These are phyloP conservation scores for Coemansia sp. DNA, from an alignment of 192 early-diverging fungal species.

Conservation along the genomic window DNA sequence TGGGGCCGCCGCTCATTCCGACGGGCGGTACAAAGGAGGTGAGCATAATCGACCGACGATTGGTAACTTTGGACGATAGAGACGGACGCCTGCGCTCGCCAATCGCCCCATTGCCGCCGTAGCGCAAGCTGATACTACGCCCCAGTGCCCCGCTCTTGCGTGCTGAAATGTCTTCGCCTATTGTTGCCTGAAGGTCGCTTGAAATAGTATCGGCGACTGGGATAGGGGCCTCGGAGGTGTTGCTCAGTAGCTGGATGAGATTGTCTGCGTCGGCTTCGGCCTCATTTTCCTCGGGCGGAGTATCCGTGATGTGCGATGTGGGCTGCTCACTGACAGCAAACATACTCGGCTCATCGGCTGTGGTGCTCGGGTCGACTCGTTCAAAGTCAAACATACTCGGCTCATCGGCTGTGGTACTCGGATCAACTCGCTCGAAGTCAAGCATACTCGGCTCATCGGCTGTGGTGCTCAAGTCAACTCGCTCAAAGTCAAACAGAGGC, in stretches of 20 bases:
- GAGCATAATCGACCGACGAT: slow-evolving; percentile 52
- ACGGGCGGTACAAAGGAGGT: slow-evolving; percentile 55
- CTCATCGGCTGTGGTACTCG: not conserved
- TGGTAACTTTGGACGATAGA: slow-evolving; percentile 14
- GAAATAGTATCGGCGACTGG: not conserved
- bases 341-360: not conserved
- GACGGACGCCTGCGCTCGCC: slow-evolving; percentile 45
- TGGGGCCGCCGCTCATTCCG: slow-evolving; percentile 30
- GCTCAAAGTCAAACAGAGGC: not conserved
- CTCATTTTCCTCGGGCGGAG: not conserved
- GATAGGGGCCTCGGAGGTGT: not conserved
- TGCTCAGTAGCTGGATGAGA: slow-evolving; percentile 8
- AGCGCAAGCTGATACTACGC: slow-evolving; percentile 46
- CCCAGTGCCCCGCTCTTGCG: slow-evolving; percentile 11
- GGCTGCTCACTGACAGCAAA: not conserved
- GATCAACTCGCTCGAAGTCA: not conserved
- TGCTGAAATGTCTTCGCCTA: not conserved
- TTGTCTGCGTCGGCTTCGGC: not conserved
- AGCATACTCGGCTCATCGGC: not conserved
- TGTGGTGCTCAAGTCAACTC: too few relatives aligned
- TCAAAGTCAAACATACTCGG: not conserved
- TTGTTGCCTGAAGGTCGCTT: not conserved
- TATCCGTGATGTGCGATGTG: not conserved
- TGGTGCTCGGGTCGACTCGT: not conserved
- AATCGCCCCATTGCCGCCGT: not conserved